Conservation (phyloP, 2,329 filamentous ascomycete species). For the Ophiostoma novo-ulmi region DNA sequence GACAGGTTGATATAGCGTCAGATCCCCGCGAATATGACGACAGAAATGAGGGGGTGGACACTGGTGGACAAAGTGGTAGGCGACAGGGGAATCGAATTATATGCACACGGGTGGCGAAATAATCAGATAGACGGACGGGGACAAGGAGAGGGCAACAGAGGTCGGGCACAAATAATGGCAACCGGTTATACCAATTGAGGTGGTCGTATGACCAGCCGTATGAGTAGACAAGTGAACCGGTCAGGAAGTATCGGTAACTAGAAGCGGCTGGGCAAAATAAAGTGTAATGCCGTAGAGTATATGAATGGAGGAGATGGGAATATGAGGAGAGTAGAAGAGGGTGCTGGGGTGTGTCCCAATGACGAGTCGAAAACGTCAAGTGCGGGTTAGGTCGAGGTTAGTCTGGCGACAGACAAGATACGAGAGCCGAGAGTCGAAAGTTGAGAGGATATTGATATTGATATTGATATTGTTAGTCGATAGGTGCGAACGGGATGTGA, state of each 20-base stretch:
- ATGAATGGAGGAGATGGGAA: neutral
- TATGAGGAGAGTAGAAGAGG: neutral
- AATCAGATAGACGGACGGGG: neutral
- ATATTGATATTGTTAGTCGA: neutral
- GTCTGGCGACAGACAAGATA: neutral
- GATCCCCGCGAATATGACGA: constrained; percentile 12
- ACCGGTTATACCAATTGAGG: neutral
- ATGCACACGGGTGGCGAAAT: neutral
- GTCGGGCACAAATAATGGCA: neutral
- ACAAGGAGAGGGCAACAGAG: neutral
- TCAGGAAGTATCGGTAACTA: neutral
- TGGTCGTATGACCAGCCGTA: constrained; percentile 1
- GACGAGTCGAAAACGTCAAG: neutral
- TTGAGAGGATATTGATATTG: no score
- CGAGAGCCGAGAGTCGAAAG: neutral
- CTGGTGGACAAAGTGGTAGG: neutral
- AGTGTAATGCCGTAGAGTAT: neutral
- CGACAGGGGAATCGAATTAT: neutral
- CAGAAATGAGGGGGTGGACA: neutral
- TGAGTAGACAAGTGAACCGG: neutral
- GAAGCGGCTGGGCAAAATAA: neutral
- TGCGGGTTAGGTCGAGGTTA: neutral
- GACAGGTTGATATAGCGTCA: neutral
- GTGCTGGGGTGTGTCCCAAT: neutral
- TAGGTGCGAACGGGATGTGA: neutral